These are phyloP conservation scores for Talaromyces stipitatus DNA, from an alignment of 495 filamentous ascomycete genomes.

Conservation along the genomic window DNA sequence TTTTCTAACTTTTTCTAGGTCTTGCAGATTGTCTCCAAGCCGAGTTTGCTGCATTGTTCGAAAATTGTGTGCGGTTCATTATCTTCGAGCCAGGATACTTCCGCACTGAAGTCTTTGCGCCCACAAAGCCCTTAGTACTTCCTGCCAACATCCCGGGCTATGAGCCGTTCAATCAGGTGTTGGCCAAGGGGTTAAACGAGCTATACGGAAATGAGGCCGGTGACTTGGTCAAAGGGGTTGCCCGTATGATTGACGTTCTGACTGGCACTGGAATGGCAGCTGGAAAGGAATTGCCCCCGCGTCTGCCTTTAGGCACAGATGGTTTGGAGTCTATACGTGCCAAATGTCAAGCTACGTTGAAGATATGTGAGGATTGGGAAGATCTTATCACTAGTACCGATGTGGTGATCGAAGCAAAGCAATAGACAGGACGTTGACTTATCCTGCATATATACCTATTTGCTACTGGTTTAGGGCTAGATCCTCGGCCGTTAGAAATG, in stretches of 20 bases:
- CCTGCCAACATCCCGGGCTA: not conserved
- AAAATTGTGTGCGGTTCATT: constrained; percentile 17
- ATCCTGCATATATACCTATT: not conserved
- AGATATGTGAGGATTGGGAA: constrained; percentile 24
- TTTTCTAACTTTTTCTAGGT: not conserved
- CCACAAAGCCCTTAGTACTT: not conserved
- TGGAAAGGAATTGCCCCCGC: constrained; percentile 18
- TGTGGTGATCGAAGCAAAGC: not conserved
- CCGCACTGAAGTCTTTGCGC: constrained; percentile 1
- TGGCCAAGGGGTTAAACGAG: not conserved
- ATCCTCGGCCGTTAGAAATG: no score
- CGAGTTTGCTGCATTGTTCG: constrained; percentile 32
- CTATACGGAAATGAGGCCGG: constrained; percentile 24
- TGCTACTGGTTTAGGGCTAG: not conserved
- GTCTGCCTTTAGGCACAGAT: constrained; percentile 30
- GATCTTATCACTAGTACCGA: constrained; percentile 16
- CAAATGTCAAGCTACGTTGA: constrained; percentile 23
- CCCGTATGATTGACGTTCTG: constrained; percentile 37
- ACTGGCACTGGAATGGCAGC: constrained; percentile 20
- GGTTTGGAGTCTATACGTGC: constrained; percentile 19
- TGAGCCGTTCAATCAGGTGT: not conserved
- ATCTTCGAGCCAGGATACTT: constrained; percentile 2
- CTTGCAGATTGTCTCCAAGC: constrained; percentile 24
- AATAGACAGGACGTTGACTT: not conserved
- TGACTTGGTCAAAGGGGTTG: constrained; percentile 36